Evolutionary conservation across 768 basidiomycete species (phyloP), one percentile per base, ranked within the genome.

Genomic region (Sarcodon aspratus): DNA sequence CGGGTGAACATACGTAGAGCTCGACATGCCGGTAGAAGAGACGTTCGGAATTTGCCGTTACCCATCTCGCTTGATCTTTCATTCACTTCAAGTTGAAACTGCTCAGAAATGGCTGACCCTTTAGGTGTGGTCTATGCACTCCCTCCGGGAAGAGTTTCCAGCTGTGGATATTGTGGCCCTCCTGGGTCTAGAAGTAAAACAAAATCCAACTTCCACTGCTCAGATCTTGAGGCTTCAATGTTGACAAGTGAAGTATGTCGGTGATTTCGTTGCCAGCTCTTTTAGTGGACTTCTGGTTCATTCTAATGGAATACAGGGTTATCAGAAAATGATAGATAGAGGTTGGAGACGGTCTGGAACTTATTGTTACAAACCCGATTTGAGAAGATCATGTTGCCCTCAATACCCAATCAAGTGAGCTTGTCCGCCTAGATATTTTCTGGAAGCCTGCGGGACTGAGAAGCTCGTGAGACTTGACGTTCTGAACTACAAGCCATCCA

Each of bases 361-460:
- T 31, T 93, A 82, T 65, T 81, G 89, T 57, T 97, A 97, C 64
- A 90, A 88, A 53, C 93, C 93, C 4, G 81, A 94, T 62, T 69
- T 94, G 63, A 74, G 69, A 53, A 61, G 65, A 6, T 84, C 91
- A 9, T 97, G 95, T 61, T 98, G 95, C 61, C 90, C 94, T 1
- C 87, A 92, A 55, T 95, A 96, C 61, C 91, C 95, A 3, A 97
- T 97, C 62, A 88, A 79, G 91, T 86, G 56, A 48, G 70, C 61
- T 45, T 21, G 37, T 31, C 52, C 40, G 7, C 45, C 6, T 36
- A 35, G 8, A 33, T 42, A 9, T 32, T 15, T 6, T 40, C 8
- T 17, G 42, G 38, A 9, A 18, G n/a, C 10, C 27, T 9, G 1
- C 32, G n/a, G 13, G n/a, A 15, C 48, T 48, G 33, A 52, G 21